These are phyloP conservation scores for Coniella lustricola DNA, from an alignment of 2,329 filamentous ascomycete species.

Conservation along the genomic window DNA sequence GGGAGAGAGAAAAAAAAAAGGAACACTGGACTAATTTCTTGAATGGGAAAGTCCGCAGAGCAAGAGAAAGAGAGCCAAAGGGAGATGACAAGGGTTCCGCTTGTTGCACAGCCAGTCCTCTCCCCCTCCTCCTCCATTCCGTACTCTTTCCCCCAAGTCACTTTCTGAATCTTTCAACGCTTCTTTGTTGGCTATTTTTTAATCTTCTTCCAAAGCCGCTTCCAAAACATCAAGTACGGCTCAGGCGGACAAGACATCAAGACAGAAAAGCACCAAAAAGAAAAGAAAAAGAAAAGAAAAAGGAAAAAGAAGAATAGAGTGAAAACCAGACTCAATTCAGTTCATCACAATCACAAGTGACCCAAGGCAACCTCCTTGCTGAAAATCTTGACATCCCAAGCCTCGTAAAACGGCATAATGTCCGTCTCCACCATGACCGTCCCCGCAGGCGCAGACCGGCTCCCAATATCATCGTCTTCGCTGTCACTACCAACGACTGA, in stretches of 20 bases:
- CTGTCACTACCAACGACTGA: conserved; percentile 22
- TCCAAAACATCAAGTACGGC: too few relatives aligned
- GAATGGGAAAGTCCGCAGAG: too few relatives aligned
- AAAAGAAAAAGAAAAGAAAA: neutral
- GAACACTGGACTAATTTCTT: too few relatives aligned
- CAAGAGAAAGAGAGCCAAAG: neutral
- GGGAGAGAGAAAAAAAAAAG: neutral
- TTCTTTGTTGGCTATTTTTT: too few relatives aligned
- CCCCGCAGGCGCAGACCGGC: conserved; percentile 6
- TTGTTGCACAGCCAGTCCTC: too few relatives aligned
- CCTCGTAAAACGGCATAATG: conserved; percentile 35
- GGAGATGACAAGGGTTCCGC: too few relatives aligned
- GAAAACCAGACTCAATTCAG: neutral
- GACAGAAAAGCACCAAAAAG: too few relatives aligned
- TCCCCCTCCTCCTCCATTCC: too few relatives aligned
- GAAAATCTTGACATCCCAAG: conserved; percentile 47
- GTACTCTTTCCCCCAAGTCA: too few relatives aligned
- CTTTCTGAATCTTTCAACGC: too few relatives aligned
- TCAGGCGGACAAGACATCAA: too few relatives aligned
- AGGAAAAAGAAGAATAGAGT: neutral
- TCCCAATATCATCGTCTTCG: conserved; percentile 24
- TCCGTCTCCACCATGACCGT: conserved; percentile 32
- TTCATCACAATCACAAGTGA: conserved; percentile 27
- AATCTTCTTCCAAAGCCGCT: too few relatives aligned
- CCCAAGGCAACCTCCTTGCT: conserved; percentile 47